phyloP scores from a whole-genome alignment of 192 early-diverging fungal genomes.

The Helicostylum pulchrum region DNA sequence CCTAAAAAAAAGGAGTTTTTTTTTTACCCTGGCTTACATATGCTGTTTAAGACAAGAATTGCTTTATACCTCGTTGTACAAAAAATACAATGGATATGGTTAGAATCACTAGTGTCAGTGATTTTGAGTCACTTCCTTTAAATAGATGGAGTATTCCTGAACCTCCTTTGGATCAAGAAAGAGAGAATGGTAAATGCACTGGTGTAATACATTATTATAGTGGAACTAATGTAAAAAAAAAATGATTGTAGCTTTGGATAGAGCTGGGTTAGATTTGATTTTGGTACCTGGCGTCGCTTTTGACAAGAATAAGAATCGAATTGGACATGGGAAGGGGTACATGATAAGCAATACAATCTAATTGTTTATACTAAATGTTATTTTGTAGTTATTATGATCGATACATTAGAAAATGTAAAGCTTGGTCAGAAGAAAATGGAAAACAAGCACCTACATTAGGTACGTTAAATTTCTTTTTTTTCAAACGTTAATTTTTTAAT shows the following conservation, averaged over 20 bases:
- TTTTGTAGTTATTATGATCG: conserved; percentile 56
- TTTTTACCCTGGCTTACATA: not conserved
- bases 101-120: conserved; percentile 53
- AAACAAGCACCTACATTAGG: conserved; percentile 36
- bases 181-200: conserved; percentile 53
- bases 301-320: conserved; percentile 50
- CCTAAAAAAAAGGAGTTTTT: not conserved
- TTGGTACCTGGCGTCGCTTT: conserved; percentile 62
- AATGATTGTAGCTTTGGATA: conserved; percentile 43
- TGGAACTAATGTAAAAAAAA: not conserved
- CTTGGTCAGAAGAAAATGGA: conserved; percentile 26
- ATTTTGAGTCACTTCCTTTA: conserved; percentile 54
- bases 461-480: conserved; percentile 11
- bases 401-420: conserved; percentile 41
- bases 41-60: conserved; percentile 41
- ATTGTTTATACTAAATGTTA: not conserved
- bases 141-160: conserved; percentile 73
- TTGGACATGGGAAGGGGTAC: conserved; percentile 67
- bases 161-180: conserved; percentile 43
- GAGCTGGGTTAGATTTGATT: conserved; percentile 55
- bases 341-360: not conserved
- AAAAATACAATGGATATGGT: conserved; percentile 65
- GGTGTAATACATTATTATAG: not conserved
- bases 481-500: not conserved
- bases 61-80: conserved; percentile 54